These are phyloP conservation scores for Polyporus arcularius DNA, from an alignment of 768 basidiomycete species.

Conservation along the genomic window DNA sequence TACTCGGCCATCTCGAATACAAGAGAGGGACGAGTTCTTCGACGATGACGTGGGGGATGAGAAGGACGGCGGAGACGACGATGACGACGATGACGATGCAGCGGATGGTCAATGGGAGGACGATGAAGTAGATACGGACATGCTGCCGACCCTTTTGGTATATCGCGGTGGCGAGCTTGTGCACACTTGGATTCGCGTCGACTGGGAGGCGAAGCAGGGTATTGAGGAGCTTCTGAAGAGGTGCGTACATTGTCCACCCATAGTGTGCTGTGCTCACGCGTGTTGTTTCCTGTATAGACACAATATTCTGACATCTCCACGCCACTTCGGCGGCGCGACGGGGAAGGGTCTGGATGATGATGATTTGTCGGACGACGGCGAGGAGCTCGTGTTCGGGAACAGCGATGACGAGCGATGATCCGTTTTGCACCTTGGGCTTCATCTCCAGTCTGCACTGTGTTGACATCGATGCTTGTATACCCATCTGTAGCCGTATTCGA, in stretches of 20 bases:
- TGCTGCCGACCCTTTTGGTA: slow-evolving; percentile 77
- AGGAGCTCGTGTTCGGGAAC: slow-evolving; percentile 30
- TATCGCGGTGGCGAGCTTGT: slow-evolving; percentile 82
- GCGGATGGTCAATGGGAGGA: slow-evolving; percentile 50
- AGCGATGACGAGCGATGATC: slow-evolving; percentile 29
- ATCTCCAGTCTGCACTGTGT: not conserved
- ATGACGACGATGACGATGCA: slow-evolving; percentile 34
- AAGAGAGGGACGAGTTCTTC: slow-evolving; percentile 22
- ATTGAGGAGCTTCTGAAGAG: slow-evolving; percentile 67
- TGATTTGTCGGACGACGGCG: slow-evolving; percentile 42
- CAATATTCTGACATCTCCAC: slow-evolving; percentile 39
- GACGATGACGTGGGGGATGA: slow-evolving; percentile 43
- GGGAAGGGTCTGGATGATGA: slow-evolving; percentile 45
- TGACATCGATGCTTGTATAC: not conserved
- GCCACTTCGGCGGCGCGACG: slow-evolving; percentile 33
- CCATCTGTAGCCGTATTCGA: not conserved
- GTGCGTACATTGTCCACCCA: slow-evolving; percentile 37
- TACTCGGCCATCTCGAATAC: slow-evolving; percentile 21
- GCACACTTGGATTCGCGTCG: slow-evolving; percentile 86
- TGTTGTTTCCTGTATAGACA: slow-evolving; percentile 31
- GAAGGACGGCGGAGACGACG: slow-evolving; percentile 44
- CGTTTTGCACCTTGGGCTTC: not conserved
- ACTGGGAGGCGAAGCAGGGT: slow-evolving; percentile 78
- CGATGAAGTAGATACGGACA: slow-evolving; percentile 71
- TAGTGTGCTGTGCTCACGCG: not conserved